Percentiles rank a stretch among this genome's conserved stretches.
Conservation (phyloP, 768 basidiomycete species). For the Boletus sp. region DNA sequence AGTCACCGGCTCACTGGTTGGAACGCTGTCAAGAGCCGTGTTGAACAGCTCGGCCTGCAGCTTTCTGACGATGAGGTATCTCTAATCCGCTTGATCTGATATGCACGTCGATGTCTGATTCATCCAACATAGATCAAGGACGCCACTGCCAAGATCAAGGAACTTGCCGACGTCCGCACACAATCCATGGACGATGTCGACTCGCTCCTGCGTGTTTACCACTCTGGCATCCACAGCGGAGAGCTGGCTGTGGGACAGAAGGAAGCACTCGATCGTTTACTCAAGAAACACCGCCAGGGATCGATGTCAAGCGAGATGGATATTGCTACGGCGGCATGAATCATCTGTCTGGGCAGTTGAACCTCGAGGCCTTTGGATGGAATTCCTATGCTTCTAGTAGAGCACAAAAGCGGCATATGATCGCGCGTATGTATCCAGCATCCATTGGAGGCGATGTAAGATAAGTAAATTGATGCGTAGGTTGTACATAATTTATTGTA, state of each 20-base stretch:
- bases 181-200: conserved; percentile 99
- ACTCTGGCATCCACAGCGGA: conserved; percentile 90
- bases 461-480: conserved; percentile 2
- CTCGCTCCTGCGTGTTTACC: conserved; percentile 92
- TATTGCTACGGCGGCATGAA: conserved; percentile 11
- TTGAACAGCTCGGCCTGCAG: conserved; percentile 90
- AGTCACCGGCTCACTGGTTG: conserved; percentile 96
- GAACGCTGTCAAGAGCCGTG: conserved; percentile 99
- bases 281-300: conserved; percentile 68
- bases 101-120: conserved; percentile 3
- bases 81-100: background rate
- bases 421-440: conserved; percentile 17
- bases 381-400: background rate
- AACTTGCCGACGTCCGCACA: conserved; percentile 95
- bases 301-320: conserved; percentile 8
- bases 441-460: conserved; percentile 7
- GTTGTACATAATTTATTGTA: background rate
- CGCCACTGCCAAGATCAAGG: conserved; percentile 98
- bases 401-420: conserved; percentile 21
- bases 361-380: background rate
- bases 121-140: conserved; percentile 75
- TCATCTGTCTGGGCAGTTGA: background rate
- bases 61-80: conserved; percentile 85
- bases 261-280: conserved; percentile 82
- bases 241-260: conserved; percentile 93